Evolutionary conservation across 2,329 filamentous ascomycete species (phyloP).

Genomic region (Colletotrichum trifolii): DNA sequence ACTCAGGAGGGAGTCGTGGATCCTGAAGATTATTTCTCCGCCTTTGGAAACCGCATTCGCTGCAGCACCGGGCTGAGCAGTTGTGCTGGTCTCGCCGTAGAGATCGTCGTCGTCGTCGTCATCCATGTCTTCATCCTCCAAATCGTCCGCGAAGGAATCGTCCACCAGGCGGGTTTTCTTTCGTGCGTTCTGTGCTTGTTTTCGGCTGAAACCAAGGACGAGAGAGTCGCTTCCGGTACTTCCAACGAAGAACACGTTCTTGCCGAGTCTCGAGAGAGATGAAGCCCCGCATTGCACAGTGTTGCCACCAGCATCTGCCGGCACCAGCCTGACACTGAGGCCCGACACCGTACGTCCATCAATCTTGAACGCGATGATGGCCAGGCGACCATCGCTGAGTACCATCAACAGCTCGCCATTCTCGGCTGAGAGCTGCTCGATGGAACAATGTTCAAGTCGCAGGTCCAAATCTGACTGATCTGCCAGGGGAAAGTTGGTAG

Average conservation of each 20-base stretch:
- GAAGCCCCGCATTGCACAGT: slow-evolving; percentile 72
- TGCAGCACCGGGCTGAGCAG: slow-evolving; percentile 47
- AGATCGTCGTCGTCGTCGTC: slow-evolving; percentile 71
- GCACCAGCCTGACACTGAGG: slow-evolving; percentile 76
- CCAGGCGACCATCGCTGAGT: slow-evolving; percentile 78
- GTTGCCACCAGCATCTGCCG: slow-evolving; percentile 70
- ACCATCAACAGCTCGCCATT: slow-evolving; percentile 88
- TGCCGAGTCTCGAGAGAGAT: slow-evolving; percentile 75
- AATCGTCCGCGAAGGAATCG: slow-evolving; percentile 61
- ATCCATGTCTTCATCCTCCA: slow-evolving; percentile 68
- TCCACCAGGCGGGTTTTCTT: slow-evolving; percentile 72
- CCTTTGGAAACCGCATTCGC: slow-evolving; percentile 57
- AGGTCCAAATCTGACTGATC: slow-evolving; percentile 87
- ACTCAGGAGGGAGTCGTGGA: slow-evolving; percentile 82
- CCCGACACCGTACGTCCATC: slow-evolving; percentile 94
- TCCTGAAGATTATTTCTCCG: slow-evolving; percentile 76
- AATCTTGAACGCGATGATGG: slow-evolving; percentile 82
- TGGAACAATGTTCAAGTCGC: slow-evolving; percentile 81
- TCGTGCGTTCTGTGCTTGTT: slow-evolving; percentile 68
- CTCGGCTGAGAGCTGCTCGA: slow-evolving; percentile 81
- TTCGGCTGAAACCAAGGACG: slow-evolving; percentile 82
- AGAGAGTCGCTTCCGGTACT: slow-evolving; percentile 86
- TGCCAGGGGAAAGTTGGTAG: slow-evolving; percentile 83
- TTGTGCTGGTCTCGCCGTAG: slow-evolving; percentile 59
- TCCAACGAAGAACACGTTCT: slow-evolving; percentile 82